Conservation (phyloP, 768 basidiomycete genomes). For the Mycena olivaceomarginata region DNA sequence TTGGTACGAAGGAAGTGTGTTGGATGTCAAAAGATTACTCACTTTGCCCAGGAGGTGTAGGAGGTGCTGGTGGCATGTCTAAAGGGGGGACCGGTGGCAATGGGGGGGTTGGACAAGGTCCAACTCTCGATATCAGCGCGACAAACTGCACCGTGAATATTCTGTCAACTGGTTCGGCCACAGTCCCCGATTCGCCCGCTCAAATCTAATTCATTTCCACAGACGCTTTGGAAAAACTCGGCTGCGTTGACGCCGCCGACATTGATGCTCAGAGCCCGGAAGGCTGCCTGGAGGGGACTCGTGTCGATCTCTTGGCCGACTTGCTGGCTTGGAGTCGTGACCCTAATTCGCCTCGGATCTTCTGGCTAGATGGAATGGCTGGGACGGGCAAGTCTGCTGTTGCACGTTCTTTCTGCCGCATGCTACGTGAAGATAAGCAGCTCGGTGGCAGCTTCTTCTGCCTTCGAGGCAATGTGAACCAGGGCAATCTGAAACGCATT, state of each 20-base stretch:
- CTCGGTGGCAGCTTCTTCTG: constrained; percentile 19
- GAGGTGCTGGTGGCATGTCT: background rate
- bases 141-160: background rate
- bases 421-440: constrained; percentile 3
- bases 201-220: background rate
- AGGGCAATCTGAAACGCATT: background rate
- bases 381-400: background rate
- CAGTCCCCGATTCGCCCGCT: background rate
- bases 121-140: background rate
- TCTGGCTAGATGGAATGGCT: constrained; percentile 14
- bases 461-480: constrained; percentile 12
- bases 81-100: background rate
- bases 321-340: background rate
- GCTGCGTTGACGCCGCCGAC: background rate
- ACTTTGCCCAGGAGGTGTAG: too few relatives aligned
- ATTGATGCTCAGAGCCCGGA: constrained; percentile 16
- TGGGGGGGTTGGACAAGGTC: background rate
- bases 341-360: background rate
- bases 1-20: too few relatives aligned
- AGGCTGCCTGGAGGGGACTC: constrained; percentile 16
- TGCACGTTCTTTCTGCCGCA: constrained; percentile 6
- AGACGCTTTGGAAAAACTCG: constrained; percentile 12
- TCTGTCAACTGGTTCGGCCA: background rate
- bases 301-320: constrained; percentile 6
- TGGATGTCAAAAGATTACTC: too few relatives aligned